phyloP scores from a whole-genome alignment of 108 stramenopile species.

The Nitzschia palea region DNA sequence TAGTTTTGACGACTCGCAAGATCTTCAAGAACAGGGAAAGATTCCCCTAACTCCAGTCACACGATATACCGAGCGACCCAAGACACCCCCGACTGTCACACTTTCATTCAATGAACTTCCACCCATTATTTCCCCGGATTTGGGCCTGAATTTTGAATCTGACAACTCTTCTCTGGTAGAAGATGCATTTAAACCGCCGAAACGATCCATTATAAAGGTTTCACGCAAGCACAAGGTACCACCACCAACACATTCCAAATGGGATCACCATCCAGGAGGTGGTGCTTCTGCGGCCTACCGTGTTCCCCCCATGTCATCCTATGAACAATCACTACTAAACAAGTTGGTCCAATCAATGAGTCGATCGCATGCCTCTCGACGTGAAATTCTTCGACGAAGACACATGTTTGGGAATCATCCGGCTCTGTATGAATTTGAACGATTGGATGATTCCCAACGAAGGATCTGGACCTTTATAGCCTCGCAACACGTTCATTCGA shows the following conservation, averaged over 20 bases:
- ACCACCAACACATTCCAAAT: neutral
- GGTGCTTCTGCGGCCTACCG: too few species aligned
- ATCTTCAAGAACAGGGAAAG: neutral
- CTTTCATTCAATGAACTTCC: conserved; percentile 6
- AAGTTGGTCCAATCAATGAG: conserved; percentile 7
- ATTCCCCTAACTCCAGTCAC: neutral
- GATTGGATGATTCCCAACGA: neutral
- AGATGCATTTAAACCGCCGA: conserved; percentile 5
- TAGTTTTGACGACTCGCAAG: conserved; percentile 1
- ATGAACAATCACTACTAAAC: conserved; percentile 3
- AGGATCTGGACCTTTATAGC: neutral
- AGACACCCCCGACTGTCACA: conserved; percentile 9
- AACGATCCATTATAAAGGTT: too few species aligned
- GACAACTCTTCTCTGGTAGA: neutral
- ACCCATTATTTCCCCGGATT: conserved; percentile 4
- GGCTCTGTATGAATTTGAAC: neutral
- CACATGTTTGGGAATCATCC: neutral
- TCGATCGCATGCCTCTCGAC: conserved; percentile 8
- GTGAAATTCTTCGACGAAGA: neutral
- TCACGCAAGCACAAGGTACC: neutral
- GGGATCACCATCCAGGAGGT: too few species aligned
- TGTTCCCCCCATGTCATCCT: too few species aligned
- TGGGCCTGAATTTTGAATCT: neutral
- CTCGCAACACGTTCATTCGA: neutral
- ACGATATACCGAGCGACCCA: neutral